Evolutionary conservation across 352 stramenopile species (phyloP).

Genomic region (Phytophthora sojae): DNA sequence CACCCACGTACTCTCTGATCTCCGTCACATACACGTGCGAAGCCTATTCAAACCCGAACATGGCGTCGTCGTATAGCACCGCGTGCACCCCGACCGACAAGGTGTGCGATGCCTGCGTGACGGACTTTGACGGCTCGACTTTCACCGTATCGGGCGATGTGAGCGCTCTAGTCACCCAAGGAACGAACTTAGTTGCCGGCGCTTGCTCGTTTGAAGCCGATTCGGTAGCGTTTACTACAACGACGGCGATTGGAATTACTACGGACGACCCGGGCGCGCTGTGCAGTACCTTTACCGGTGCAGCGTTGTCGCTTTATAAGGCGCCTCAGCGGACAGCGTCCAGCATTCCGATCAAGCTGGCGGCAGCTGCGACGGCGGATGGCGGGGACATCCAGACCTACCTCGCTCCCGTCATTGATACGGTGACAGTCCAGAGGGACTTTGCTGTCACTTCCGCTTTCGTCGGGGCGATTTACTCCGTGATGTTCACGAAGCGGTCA

Average conservation of each 20-base stretch:
- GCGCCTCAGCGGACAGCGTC: conserved; percentile 48
- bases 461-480: conserved; percentile 66
- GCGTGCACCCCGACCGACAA: conserved; percentile 50
- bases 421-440: conserved; percentile 51
- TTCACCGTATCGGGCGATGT: conserved; percentile 49
- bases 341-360: conserved; percentile 55
- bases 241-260: conserved; percentile 44
- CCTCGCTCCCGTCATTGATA: conserved; percentile 63
- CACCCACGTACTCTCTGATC: conserved; percentile 41
- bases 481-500: conserved; percentile 71
- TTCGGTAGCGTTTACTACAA: conserved; percentile 18
- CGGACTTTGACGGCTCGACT: conserved; percentile 63
- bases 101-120: conserved; percentile 71
- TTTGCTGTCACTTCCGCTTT: conserved; percentile 52
- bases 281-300: conserved; percentile 57
- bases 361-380: conserved; percentile 40
- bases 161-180: neutral
- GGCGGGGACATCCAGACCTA: conserved; percentile 50
- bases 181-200: conserved; percentile 55
- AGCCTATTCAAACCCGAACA: conserved; percentile 84
- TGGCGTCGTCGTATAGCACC: conserved; percentile 59
- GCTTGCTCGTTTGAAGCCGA: conserved; percentile 48
- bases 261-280: conserved; percentile 52
- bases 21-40: conserved; percentile 74
- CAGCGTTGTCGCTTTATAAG: conserved; percentile 60